Base-by-base conservation (phyloP, 164 flowering plant species). In the Warburgia ugandensis region DNA sequence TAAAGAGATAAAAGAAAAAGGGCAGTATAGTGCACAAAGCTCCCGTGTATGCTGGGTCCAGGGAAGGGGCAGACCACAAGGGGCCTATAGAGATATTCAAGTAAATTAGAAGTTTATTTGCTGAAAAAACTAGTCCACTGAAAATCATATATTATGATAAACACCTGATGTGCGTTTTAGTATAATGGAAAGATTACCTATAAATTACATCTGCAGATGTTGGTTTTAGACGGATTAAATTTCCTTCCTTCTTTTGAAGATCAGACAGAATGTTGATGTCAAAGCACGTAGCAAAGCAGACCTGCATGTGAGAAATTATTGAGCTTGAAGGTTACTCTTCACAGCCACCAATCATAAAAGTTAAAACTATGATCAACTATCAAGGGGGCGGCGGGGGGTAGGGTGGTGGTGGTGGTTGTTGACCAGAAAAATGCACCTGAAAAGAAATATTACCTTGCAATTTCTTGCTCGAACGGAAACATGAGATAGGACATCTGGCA, bases 381-480 rank as follows among this genome's bases (percentile, higher is more conserved):
- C 19, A 54, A n/a, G n/a, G n/a, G n/a, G n/a, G n/a, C n/a, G n/a
- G n/a, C n/a, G n/a, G n/a, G n/a, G n/a, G n/a, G n/a, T n/a, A n/a
- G n/a, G n/a, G n/a, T n/a, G n/a, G n/a, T n/a, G n/a, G 14, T 7
- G 10, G 20, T 2, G 33, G 20, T n/a, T 3, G 29, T 11, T 29
- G 27, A 56, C 16, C 17, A 19, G 23, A 45, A 39, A 33, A 6
- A 48, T 9, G 31, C 3, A 37, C 26, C 48, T 26, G 20, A 57
- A 23, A 29, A 48, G 13, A 5, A 49, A 53, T 28, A 41, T 54
- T 54, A 92, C 99, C 83, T 88, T 92, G 74, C 94, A 37, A 68
- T 92, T 92, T 74, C 97, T 84, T 64, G 97, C 99, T 71, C 99
- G 80, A 39, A 92, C 97, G 57, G 99, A 92, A 64, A 92, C 97